phyloP scores from a whole-genome alignment of 2,329 filamentous ascomycete species.

The Neofusicoccum laricinum region DNA sequence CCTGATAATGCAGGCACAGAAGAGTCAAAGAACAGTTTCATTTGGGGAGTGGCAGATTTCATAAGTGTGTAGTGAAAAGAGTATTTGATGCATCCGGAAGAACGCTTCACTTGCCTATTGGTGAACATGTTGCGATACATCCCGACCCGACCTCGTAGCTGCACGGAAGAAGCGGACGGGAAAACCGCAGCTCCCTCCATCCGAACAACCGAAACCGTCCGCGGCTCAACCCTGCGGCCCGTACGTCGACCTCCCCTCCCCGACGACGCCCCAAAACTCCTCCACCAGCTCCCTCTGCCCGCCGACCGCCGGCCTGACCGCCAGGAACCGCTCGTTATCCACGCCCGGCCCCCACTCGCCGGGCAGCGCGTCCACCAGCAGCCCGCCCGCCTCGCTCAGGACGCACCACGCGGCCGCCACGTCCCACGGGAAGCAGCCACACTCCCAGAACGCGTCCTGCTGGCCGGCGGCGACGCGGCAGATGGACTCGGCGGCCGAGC shows the following conservation, averaged over 20 bases:
- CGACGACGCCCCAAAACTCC: not conserved
- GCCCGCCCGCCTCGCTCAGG: not conserved
- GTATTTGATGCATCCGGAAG: no score
- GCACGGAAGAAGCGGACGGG: no score
- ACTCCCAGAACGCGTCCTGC: conserved; percentile 5
- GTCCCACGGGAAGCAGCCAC: not conserved
- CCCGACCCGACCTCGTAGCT: no score
- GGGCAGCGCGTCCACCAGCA: not conserved
- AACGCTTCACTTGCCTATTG: no score
- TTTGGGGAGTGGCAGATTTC: no score
- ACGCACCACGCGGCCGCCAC: conserved; percentile 3
- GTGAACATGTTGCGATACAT: no score
- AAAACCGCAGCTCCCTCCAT: no score
- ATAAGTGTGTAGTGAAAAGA: no score
- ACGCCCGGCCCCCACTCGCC: not conserved
- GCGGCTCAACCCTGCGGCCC: not conserved
- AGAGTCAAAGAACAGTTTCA: no score
- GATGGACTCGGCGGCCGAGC: not conserved
- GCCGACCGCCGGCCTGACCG: not conserved
- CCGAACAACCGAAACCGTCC: no score
- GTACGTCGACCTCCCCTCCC: not conserved
- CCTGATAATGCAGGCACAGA: no score
- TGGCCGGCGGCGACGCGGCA: conserved; percentile 5
- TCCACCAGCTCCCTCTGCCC: not conserved
- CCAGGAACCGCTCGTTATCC: not conserved